phyloP scores from a whole-genome alignment of 2,329 filamentous ascomycete species.

The Beauveria caledonica region DNA sequence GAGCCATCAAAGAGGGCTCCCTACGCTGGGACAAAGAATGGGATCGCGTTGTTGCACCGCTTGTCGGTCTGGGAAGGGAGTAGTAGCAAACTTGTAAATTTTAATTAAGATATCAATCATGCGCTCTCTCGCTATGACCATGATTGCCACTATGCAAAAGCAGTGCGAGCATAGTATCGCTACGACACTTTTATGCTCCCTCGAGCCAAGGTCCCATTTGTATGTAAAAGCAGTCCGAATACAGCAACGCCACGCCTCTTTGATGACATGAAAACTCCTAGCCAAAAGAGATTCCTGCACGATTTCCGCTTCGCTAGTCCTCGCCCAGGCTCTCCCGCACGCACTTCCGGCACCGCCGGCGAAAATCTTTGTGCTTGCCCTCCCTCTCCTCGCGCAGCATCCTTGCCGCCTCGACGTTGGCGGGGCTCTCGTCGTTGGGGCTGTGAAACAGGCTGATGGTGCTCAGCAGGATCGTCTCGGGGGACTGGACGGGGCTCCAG shows the following conservation, averaged over 20 bases:
- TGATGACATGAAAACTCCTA: neutral
- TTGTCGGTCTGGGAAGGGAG: conserved; percentile 46
- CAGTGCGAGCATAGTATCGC: neutral
- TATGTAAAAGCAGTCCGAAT: neutral
- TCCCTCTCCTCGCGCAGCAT: conserved; percentile 73
- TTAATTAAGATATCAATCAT: neutral
- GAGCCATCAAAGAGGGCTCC: conserved; percentile 65
- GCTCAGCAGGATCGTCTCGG: conserved; percentile 85
- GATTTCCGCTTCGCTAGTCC: conserved; percentile 32
- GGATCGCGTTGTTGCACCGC: conserved; percentile 68
- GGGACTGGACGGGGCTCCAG: conserved; percentile 91
- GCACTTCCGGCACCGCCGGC: conserved; percentile 66
- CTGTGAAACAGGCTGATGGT: conserved; percentile 88
- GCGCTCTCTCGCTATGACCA: neutral
- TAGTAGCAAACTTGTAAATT: conserved; percentile 3
- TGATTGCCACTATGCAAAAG: neutral
- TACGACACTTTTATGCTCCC: neutral
- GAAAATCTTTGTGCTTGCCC: conserved; percentile 60
- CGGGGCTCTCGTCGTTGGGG: conserved; percentile 91
- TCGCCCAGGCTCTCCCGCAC: conserved; percentile 77
- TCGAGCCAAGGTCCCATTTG: neutral
- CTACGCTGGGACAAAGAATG: conserved; percentile 89
- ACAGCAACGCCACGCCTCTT: neutral
- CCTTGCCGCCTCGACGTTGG: conserved; percentile 87
- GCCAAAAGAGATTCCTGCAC: neutral